A percentile compares a stretch with the other conserved stretches of the same genome.
phyloP scores from a whole-genome alignment of 2,329 filamentous ascomycete species.

The Stagonosporopsis rhizophila region DNA sequence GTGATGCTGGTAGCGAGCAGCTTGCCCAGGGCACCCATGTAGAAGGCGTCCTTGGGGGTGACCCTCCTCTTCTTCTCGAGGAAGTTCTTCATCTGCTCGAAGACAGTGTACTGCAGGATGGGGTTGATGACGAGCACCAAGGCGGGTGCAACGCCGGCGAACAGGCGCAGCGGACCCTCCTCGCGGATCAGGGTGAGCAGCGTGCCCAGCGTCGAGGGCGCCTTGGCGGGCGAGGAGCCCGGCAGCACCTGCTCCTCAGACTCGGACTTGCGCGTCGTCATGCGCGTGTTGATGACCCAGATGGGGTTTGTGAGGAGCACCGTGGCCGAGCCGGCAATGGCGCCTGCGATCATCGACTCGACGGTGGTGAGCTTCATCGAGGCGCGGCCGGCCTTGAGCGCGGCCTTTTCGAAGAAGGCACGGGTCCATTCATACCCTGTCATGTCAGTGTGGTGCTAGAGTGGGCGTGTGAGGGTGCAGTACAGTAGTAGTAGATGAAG shows the following conservation, averaged over 20 bases:
- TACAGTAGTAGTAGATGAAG: slow-evolving; percentile 99
- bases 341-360: slow-evolving; percentile 94
- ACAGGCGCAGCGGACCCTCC: slow-evolving; percentile 85
- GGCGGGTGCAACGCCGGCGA: slow-evolving; percentile 90
- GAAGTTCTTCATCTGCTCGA: slow-evolving; percentile 95
- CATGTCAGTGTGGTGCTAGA: slow-evolving; percentile 11
- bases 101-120: slow-evolving; percentile 97
- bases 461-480: not conserved
- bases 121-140: slow-evolving; percentile 96
- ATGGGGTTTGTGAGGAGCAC: slow-evolving; percentile 98
- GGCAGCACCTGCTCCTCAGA: slow-evolving; percentile 50
- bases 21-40: slow-evolving; percentile 92
- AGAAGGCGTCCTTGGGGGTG: slow-evolving; percentile 86
- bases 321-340: slow-evolving; percentile 90
- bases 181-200: slow-evolving; percentile 80
- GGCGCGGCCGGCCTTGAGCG: slow-evolving; percentile 73
- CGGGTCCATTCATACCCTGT: slow-evolving; percentile 95
- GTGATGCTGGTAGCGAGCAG: slow-evolving; percentile 91
- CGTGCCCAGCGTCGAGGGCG: slow-evolving; percentile 79
- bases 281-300: slow-evolving; percentile 98
- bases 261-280: slow-evolving; percentile 85
- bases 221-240: slow-evolving; percentile 56
- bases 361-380: slow-evolving; percentile 85
- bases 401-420: slow-evolving; percentile 81
- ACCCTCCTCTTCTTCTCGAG: slow-evolving; percentile 79